Evolutionary conservation across 148 eudicot species (phyloP), one percentile per base, ranked within the genome.

Genomic region (Silene uniflora): DNA sequence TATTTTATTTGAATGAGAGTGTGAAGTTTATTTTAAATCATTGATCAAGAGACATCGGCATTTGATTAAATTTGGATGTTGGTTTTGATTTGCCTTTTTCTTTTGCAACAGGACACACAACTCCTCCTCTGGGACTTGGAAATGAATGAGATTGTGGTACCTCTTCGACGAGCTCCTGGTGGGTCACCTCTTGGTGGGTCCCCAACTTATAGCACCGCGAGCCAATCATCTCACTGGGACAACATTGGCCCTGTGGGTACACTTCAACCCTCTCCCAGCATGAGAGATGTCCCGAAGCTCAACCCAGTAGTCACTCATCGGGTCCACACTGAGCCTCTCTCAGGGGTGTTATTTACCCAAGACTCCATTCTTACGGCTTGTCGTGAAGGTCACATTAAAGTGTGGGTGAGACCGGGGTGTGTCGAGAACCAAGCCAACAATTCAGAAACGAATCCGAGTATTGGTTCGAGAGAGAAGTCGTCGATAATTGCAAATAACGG

Each of bases 201-300:
- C 18, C 97, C 93, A 29, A 89, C 97, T 3, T 85, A 80, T 71
- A 91, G 86, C 61, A 77, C 87, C 2, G 90, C 83, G 24, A 89
- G 87, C 75, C 93, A 82, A 65, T 91, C 93, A 12, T 71, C 89
- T 71, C 93, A 82, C 49, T 91, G 91, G 93, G 97, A 88, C 81
- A 82, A 42, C 49, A 82, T 80, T 14, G 60, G 72, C 69, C 87
- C 89, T 5, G 77, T 84, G 55, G 97, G 93, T 46, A 73, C 84
- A 39, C 76, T 91, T 44, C 97, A 86, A 70, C 90, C 93, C 19
- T 83, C 97, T 35, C 97, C 93, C 14, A 85, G 91, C 79, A 88
- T 81, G 81, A 82, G 83, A 81, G 97, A 86, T 71, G 88, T 88
- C 63, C 97, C 97, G 27, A 91, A 89, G 77, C 86, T 91, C 7